phyloP scores from a whole-genome alignment of 2,329 filamentous ascomycete genomes.

The Pleomassaria siparia region DNA sequence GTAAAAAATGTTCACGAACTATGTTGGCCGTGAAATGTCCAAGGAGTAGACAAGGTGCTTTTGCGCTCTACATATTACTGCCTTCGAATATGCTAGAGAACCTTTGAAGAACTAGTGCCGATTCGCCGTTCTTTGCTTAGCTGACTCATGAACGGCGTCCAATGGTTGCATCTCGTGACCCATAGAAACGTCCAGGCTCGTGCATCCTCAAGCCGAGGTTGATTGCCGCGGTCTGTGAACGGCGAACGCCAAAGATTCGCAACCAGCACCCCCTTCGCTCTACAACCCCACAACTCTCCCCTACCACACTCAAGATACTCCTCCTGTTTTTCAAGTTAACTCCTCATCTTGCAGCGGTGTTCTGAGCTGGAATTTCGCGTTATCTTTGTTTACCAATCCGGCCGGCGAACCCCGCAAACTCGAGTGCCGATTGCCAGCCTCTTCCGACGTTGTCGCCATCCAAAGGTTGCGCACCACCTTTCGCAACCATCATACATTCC shows the following conservation, averaged over 20 bases:
- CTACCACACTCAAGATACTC: not conserved
- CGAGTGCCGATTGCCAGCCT: not conserved
- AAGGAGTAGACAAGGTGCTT: too few species aligned
- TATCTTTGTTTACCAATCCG: slow-evolving; percentile 3
- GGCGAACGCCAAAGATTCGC: not conserved
- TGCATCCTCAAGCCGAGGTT: not conserved
- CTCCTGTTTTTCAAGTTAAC: not conserved
- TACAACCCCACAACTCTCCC: not conserved
- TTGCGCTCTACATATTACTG: too few species aligned
- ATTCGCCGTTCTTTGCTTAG: too few species aligned
- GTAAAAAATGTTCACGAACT: too few species aligned
- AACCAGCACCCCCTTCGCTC: not conserved
- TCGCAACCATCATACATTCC: not conserved
- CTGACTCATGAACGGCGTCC: slow-evolving; percentile 1
- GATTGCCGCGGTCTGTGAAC: slow-evolving; percentile 2
- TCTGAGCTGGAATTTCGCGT: not conserved
- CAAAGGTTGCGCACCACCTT: not conserved
- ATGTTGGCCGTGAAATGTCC: too few species aligned
- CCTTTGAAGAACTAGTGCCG: too few species aligned
- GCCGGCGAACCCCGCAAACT: slow-evolving; percentile 8
- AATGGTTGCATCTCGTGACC: not conserved
- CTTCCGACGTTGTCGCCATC: slow-evolving; percentile 1
- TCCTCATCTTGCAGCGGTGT: not conserved
- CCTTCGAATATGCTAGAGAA: too few species aligned
- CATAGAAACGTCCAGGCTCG: not conserved